Evolutionary conservation across 2,329 filamentous ascomycete genomes (phyloP), one percentile per base, ranked within the genome.

Genomic region (Cucurbitaria berberidis): DNA sequence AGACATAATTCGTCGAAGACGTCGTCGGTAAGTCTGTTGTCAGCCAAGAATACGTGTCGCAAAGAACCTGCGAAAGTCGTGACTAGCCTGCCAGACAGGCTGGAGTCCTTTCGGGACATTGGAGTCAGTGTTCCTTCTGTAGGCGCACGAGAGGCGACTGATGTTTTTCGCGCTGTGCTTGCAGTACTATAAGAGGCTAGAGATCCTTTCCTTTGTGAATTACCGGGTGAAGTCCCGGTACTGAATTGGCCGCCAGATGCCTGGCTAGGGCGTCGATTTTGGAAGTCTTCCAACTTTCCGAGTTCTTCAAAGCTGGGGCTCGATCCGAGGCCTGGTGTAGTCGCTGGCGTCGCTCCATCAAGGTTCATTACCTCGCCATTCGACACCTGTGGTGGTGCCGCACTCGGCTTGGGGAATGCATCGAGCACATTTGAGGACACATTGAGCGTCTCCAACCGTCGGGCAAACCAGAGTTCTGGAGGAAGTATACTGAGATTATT

Each of bases 401-500:
- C 89, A 40, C 81, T 80, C 19, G 91, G 91, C 70, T 96, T 97
- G 1, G 95, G 95, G 70, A 99, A 98, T 35, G 85, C 86, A 45
- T 93, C 89, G 18, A 99, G 81, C 6, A 98, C 88, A 64, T 99
- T 99, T 10, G 95, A 97, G 0, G 93, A 98, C 11, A 96, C 88
- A 66, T 99, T 99, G 53, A 99, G 83, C 0, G 89, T 93, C 74
- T 98, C 93, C 48, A 99, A 77, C 70, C 89, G 92, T 64, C 89
- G 88, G 45, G 93, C 93, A 81, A 91, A 93, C 95, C 95, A 99
- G n/a, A 99, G 83, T 70, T 99, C 95, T 69, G 90, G 86, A 1
- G 95, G 95, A 27, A 99, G 80, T 67, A 89, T 89, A 60, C 88
- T 89, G 52, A 99, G 84, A 69, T 98, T 99, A 78, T 98, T 99